Evolutionary conservation across 108 stramenopile genomes (phyloP).

Genomic region (Nitzschia inconspicua): DNA sequence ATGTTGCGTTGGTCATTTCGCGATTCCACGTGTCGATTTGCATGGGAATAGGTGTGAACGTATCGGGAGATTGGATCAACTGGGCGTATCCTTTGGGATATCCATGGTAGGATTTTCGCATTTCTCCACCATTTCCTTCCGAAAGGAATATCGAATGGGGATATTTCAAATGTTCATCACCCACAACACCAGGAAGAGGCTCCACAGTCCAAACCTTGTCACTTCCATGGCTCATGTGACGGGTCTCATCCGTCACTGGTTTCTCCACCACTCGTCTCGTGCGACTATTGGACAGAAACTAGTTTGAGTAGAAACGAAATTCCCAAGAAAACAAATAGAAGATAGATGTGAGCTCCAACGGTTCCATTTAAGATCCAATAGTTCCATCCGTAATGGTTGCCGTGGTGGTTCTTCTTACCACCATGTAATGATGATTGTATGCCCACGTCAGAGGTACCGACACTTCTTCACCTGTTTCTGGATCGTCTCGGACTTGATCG

Average conservation of each 20-base stretch:
- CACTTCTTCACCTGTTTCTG: slow-evolving; percentile 17
- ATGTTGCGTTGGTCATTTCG: slow-evolving; percentile 16
- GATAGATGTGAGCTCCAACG: no score
- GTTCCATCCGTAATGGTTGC: no score
- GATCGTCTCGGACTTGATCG: slow-evolving; percentile 27
- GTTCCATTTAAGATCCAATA: no score
- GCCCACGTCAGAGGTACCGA: slow-evolving; percentile 44
- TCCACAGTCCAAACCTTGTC: background rate
- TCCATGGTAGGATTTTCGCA: slow-evolving; percentile 32
- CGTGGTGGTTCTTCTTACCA: no score
- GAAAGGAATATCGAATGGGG: slow-evolving; percentile 17
- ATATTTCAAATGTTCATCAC: background rate
- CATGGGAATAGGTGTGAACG: slow-evolving; percentile 33
- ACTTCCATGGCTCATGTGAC: no score
- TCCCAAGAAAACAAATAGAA: no score
- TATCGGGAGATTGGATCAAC: slow-evolving; percentile 21
- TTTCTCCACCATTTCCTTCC: slow-evolving; percentile 45
- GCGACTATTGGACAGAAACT: no score
- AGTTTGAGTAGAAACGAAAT: no score
- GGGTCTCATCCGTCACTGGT: background rate
- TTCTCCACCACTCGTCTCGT: background rate
- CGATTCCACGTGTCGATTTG: slow-evolving; percentile 51
- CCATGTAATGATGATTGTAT: slow-evolving; percentile 47
- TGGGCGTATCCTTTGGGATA: slow-evolving; percentile 46
- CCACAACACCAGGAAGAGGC: background rate